Conservation (phyloP, 2,329 filamentous ascomycete genomes). For the Biscogniauxia mediterranea region DNA sequence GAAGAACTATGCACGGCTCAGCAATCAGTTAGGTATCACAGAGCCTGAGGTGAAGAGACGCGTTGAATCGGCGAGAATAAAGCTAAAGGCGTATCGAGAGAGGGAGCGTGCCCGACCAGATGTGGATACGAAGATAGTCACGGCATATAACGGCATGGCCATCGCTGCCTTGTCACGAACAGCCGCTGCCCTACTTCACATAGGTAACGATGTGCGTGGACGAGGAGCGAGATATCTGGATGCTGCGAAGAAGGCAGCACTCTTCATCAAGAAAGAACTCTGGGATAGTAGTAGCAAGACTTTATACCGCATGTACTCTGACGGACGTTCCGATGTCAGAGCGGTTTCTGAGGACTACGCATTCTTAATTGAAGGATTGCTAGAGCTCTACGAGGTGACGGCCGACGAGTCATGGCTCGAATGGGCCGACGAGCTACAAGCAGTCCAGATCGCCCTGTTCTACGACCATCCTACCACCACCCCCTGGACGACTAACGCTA, state of each 20-base stretch:
- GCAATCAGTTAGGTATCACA: conserved; percentile 70
- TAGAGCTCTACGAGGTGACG: conserved; percentile 82
- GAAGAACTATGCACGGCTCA: conserved; percentile 65
- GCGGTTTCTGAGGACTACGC: conserved; percentile 96
- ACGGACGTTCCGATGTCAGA: conserved; percentile 60
- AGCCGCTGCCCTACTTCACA: conserved; percentile 61
- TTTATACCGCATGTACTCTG: conserved; percentile 73
- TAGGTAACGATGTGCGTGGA: conserved; percentile 52
- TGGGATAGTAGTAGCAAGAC: conserved; percentile 63
- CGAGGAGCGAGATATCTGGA: conserved; percentile 60
- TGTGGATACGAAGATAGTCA: conserved; percentile 84
- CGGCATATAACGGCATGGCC: conserved; percentile 84
- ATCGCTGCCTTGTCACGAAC: conserved; percentile 79
- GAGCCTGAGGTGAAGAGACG: conserved; percentile 67
- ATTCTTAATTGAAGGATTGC: conserved; percentile 76
- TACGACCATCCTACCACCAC: conserved; percentile 56
- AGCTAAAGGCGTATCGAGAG: conserved; percentile 70
- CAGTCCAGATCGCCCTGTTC: conserved; percentile 72
- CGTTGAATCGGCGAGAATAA: conserved; percentile 64
- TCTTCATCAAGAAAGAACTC: conserved; percentile 70
- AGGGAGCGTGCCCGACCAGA: conserved; percentile 72
- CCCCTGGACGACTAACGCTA: conserved; percentile 36
- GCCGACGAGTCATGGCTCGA: conserved; percentile 72
- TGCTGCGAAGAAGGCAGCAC: conserved; percentile 65
- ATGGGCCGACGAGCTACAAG: conserved; percentile 80